Conservation (phyloP, 2,329 filamentous ascomycete species). For the Colletotrichum lupini region DNA sequence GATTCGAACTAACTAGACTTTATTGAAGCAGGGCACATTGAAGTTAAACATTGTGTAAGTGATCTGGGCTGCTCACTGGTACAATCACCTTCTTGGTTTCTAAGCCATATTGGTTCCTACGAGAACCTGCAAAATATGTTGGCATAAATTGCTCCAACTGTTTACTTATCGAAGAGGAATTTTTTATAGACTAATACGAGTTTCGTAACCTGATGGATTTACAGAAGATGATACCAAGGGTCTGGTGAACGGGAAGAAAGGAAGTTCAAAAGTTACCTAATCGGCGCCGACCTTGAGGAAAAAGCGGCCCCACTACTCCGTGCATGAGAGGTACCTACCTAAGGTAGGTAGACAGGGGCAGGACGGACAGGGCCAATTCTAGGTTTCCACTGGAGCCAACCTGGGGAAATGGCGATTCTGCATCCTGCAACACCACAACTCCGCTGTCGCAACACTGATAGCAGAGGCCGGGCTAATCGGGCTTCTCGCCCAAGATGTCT, state of each 20-base stretch:
- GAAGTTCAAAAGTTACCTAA: background rate
- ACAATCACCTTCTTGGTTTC: too few relatives aligned
- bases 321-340: background rate
- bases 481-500: constrained; percentile 28
- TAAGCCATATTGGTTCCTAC: too few relatives aligned
- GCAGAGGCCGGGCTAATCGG: constrained; percentile 15
- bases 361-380: background rate
- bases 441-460: background rate
- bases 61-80: too few relatives aligned
- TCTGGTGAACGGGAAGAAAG: background rate
- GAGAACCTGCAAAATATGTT: too few relatives aligned
- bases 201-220: too few relatives aligned
- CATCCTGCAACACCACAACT: background rate
- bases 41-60: too few relatives aligned
- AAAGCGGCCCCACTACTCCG: constrained; percentile 15
- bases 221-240: background rate
- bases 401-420: constrained; percentile 6
- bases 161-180: too few relatives aligned
- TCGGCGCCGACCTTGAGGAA: background rate
- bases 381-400: background rate
- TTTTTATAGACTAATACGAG: background rate
- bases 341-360: background rate
- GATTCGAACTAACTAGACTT: background rate
- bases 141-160: too few relatives aligned
- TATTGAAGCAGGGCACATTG: too few relatives aligned